phyloP scores from a whole-genome alignment of 2,329 filamentous ascomycete species.

The Phaeosphaeria sp. region DNA sequence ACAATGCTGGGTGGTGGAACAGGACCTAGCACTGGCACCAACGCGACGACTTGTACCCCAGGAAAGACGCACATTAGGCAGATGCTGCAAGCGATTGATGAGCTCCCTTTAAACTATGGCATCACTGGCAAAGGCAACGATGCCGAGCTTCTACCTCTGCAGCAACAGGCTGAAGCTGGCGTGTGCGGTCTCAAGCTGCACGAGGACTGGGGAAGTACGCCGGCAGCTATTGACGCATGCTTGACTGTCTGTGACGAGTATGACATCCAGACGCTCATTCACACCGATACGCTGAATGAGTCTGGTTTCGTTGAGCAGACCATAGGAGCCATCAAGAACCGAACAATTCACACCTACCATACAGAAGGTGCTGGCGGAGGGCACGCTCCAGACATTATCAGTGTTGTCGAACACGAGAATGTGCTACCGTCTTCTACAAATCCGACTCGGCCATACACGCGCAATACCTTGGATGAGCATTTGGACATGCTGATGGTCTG shows the following conservation, averaged over 20 bases:
- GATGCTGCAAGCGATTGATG: constrained; percentile 89
- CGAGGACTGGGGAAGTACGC: constrained; percentile 94
- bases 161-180: constrained; percentile 82
- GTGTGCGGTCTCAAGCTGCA: constrained; percentile 92
- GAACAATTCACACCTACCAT: constrained; percentile 96
- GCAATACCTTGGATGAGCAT: constrained; percentile 94
- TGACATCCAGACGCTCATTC: constrained; percentile 92
- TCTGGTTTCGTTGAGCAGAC: constrained; percentile 96
- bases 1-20: constrained; percentile 91
- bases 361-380: constrained; percentile 95
- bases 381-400: constrained; percentile 95
- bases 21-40: constrained; percentile 89
- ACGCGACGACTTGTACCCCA: constrained; percentile 92
- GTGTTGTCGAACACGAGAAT: constrained; percentile 85
- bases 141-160: constrained; percentile 70
- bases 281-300: constrained; percentile 96
- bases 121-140: constrained; percentile 97
- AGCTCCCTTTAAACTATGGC: constrained; percentile 83
- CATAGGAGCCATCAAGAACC: constrained; percentile 80
- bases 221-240: constrained; percentile 88
- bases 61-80: constrained; percentile 81
- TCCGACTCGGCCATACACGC: constrained; percentile 87
- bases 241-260: constrained; percentile 82
- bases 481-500: constrained; percentile 99
- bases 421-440: constrained; percentile 92